Conservation (phyloP, 1,284 basidiomycete species). For the Sanghuangporus sanghuang region DNA sequence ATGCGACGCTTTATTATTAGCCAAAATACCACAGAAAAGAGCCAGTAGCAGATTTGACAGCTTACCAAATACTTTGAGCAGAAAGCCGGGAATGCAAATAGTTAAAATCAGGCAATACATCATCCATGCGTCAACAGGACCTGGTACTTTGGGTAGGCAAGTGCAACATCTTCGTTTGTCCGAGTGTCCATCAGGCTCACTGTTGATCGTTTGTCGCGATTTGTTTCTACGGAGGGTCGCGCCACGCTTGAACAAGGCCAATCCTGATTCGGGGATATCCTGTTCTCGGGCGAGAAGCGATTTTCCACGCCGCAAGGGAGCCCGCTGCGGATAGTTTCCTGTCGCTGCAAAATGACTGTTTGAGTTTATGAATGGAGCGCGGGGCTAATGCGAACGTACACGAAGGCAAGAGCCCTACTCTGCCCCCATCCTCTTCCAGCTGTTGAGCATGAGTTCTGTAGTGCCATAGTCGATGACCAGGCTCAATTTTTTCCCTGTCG, state of each 20-base stretch:
- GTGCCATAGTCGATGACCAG: conserved; percentile 91
- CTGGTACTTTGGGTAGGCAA: conserved; percentile 57
- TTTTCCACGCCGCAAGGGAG: conserved; percentile 72
- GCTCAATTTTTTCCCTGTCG: conserved; percentile 96
- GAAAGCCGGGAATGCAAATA: conserved; percentile 72
- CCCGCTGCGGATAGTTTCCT: conserved; percentile 72
- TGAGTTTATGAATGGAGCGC: conserved; percentile 9
- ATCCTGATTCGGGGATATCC: conserved; percentile 82
- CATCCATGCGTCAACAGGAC: conserved; percentile 94
- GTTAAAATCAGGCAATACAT: conserved; percentile 91
- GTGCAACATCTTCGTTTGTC: conserved; percentile 52
- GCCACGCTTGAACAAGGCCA: conserved; percentile 81
- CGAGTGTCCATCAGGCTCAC: conserved; percentile 29
- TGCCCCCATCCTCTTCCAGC: conserved; percentile 62
- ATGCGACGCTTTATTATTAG: conserved; percentile 18
- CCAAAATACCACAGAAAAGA: conserved; percentile 3
- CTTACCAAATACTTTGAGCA: conserved; percentile 65
- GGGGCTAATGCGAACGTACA: conserved; percentile 45
- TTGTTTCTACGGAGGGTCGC: conserved; percentile 71
- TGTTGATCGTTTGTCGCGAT: conserved; percentile 37
- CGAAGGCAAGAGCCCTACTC: conserved; percentile 72
- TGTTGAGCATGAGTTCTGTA: conserved; percentile 89
- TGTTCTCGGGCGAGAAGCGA: conserved; percentile 85
- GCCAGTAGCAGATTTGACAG: conserved; percentile 21
- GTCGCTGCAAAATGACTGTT: conserved; percentile 49